Percentiles rank a stretch among this genome's conserved stretches.
phyloP scores from a whole-genome alignment of 495 filamentous ascomycete genomes.

The Aspergillus sparsus region DNA sequence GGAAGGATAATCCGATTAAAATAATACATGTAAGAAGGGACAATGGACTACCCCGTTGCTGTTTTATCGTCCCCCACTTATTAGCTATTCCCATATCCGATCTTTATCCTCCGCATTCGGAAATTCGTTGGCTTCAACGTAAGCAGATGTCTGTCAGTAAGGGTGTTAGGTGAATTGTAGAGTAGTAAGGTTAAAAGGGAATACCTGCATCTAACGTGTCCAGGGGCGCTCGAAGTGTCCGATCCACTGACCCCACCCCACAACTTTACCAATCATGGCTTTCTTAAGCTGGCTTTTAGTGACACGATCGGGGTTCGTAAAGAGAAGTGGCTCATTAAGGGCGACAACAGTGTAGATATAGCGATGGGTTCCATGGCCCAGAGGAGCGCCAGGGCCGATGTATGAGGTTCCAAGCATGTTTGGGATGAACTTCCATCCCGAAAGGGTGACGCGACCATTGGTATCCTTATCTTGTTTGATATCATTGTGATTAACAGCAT shows the following conservation, averaged over 20 bases:
- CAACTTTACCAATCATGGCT: conserved; percentile 48
- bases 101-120: background rate
- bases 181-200: background rate
- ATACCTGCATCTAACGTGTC: conserved; percentile 15
- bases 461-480: conserved; percentile 27
- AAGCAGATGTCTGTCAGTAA: too few relatives aligned
- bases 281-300: conserved; percentile 45
- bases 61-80: background rate
- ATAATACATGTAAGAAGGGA: conserved; percentile 5
- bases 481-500: conserved; percentile 33
- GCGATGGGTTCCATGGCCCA: conserved; percentile 51
- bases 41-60: background rate
- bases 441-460: conserved; percentile 24
- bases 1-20: background rate
- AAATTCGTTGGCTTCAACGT: background rate
- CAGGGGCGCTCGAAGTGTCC: conserved; percentile 48
- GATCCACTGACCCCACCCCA: conserved; percentile 54
- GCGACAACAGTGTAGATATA: conserved; percentile 54
- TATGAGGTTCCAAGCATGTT: conserved; percentile 38
- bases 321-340: conserved; percentile 40
- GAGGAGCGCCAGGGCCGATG: conserved; percentile 40
- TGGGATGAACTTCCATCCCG: conserved; percentile 47
- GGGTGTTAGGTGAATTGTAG: background rate
- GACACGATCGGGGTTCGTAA: conserved; percentile 31
- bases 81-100: background rate